Evolutionary conservation across 768 basidiomycete species (phyloP), one percentile per base, ranked within the genome.

Genomic region (Hypholoma fasciculare): DNA sequence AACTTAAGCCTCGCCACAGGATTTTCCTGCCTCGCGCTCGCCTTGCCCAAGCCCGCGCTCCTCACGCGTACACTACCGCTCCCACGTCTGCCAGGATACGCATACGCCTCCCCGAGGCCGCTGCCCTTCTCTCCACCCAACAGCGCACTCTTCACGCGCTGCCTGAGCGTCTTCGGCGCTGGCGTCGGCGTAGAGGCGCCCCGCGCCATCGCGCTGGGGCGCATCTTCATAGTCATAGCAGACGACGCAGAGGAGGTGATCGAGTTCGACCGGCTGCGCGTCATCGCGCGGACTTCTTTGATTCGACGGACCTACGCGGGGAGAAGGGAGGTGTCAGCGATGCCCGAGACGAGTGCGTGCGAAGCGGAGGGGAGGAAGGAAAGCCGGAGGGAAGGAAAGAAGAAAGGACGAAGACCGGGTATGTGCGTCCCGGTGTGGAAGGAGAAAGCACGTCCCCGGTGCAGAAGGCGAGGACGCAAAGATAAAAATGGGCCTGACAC

Each of bases 1-100:
- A 98, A 81, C 74, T 98, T 98, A 59, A 99, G 79, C 39, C 94
- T 76, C 3, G 90, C 88, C 26, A 94, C 89, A 0, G 96, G 96
- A 68, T 91, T 91, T 69, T 91, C 86, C 51, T 80, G 80, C 65
- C 30, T 9, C 30, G 30, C 30, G 30, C 30, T 63, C 14, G 56
- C 64, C 27, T 66, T 77, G 27, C 74, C 70, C 16, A 55, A 56
- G 34, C 54, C 67, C 17, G 59, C 66, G 39, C 49, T 49, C 61
- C 49, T 19, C 43, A 44, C 30, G 47, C 44, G 51, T 53, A 49
- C 23, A 34, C 27, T n/a, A n/a, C n/a, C n/a, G n/a, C n/a, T 58
- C 36, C 57, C 49, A 40, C 59, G 55, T 27, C 43, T 43, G 26
- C 17, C 56, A 23, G 44, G 43, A 39, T 38, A 47, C 17, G 47